These are phyloP conservation scores for Cladosporium colombiae DNA, from an alignment of 2,329 filamentous ascomycete species.

Conservation along the genomic window DNA sequence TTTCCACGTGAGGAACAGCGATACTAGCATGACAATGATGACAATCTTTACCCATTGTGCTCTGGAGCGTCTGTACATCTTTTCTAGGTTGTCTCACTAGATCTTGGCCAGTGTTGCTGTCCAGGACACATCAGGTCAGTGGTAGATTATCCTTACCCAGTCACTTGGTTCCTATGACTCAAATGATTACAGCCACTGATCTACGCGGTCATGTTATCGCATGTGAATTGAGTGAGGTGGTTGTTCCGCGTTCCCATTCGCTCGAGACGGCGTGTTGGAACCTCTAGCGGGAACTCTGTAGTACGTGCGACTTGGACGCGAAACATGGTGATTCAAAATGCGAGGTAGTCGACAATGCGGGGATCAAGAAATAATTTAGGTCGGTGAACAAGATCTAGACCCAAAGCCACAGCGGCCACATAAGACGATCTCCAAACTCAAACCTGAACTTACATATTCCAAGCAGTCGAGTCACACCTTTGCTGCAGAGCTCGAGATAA, in stretches of 20 bases:
- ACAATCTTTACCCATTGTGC: constrained; percentile 2
- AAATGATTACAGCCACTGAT: too few relatives aligned
- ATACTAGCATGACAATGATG: background rate
- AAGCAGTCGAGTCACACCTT: too few relatives aligned
- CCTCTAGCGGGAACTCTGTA: background rate
- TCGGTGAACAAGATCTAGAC: constrained; percentile 3
- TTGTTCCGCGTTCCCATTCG: too few relatives aligned
- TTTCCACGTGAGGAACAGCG: background rate
- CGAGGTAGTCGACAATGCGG: background rate
- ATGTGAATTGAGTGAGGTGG: too few relatives aligned
- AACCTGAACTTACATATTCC: constrained; percentile 5
- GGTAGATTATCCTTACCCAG: background rate
- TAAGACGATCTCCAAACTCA: constrained; percentile 10
- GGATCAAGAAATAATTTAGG: background rate
- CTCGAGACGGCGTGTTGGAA: background rate
- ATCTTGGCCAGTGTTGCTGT: background rate
- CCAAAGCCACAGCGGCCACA: background rate
- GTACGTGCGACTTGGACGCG: background rate
- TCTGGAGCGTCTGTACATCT: constrained; percentile 5
- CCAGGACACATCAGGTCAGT: too few relatives aligned
- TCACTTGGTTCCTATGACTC: background rate
- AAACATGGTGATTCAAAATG: background rate
- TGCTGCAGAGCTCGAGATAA: too few relatives aligned
- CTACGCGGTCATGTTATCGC: too few relatives aligned
- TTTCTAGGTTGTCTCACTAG: too few relatives aligned